Conservation (phyloP, 1,284 basidiomycete species). For the Ganoderma boninense region DNA sequence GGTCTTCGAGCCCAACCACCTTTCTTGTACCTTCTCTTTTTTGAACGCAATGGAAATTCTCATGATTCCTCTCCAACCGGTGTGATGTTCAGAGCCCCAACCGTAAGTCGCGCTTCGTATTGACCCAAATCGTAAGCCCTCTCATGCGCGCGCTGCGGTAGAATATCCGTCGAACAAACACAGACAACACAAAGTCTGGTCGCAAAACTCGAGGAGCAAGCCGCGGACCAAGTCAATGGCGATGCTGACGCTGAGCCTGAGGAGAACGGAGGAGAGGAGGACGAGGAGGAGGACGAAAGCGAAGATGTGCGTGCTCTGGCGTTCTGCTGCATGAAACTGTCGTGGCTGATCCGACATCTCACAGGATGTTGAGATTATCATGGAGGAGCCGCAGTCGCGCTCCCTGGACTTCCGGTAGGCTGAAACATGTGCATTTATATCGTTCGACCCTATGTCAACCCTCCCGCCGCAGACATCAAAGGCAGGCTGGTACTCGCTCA, state of each 20-base stretch:
- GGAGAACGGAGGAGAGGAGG: conserved; percentile 49
- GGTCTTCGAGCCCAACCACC: conserved; percentile 18
- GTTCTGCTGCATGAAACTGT: not conserved
- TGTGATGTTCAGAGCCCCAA: conserved; percentile 57
- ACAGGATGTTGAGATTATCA: conserved; percentile 83
- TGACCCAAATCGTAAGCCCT: conserved; percentile 23
- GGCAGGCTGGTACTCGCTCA: conserved; percentile 36
- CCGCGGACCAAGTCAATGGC: conserved; percentile 35
- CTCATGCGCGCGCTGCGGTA: conserved; percentile 37
- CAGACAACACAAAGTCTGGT: conserved; percentile 55
- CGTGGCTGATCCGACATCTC: conserved; percentile 11
- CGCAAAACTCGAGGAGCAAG: conserved; percentile 54
- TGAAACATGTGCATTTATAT: not conserved
- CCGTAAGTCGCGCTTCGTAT: conserved; percentile 54
- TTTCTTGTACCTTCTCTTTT: conserved; percentile 28
- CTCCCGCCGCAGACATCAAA: conserved; percentile 28
- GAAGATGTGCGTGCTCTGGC: conserved; percentile 51
- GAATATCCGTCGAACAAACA: conserved; percentile 55
- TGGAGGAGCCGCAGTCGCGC: conserved; percentile 68
- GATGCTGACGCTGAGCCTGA: conserved; percentile 44
- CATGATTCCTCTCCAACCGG: conserved; percentile 26
- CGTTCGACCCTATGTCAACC: not conserved
- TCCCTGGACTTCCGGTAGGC: conserved; percentile 78
- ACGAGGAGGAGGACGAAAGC: conserved; percentile 50
- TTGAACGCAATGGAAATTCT: conserved; percentile 32